phyloP scores from a whole-genome alignment of 148 eudicot species.

The Selenicereus undatus region DNA sequence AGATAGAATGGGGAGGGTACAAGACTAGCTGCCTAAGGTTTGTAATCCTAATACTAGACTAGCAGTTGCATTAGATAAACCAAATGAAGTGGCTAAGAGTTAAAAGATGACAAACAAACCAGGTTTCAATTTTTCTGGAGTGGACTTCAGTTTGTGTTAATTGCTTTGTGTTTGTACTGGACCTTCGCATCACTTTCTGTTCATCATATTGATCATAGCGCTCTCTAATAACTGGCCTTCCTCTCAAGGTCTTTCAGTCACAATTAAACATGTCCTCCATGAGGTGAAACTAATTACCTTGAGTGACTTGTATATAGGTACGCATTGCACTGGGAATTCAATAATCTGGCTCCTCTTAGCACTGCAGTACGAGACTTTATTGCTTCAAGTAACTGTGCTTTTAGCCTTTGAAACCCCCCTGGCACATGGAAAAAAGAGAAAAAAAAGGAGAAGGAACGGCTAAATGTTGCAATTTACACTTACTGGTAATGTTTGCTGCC shows the following conservation, averaged over 20 bases:
- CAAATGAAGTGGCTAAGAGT: background rate
- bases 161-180: background rate
- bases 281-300: background rate
- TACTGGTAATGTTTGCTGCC: conserved; percentile 6
- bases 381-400: conserved; percentile 28
- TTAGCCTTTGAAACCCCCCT: background rate
- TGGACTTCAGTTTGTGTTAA: background rate
- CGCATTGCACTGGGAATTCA: conserved; percentile 34
- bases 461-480: background rate
- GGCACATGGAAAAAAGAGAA: background rate
- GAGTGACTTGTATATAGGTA: conserved; percentile 25
- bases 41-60: too few relatives aligned
- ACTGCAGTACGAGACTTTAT: conserved; percentile 34
- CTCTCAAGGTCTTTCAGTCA: background rate
- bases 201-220: background rate
- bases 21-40: too few relatives aligned
- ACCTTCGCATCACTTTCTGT: background rate
- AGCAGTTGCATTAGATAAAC: background rate
- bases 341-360: conserved; percentile 29
- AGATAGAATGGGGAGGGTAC: too few relatives aligned
- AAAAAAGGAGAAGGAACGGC: background rate
- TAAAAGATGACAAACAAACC: background rate
- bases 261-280: background rate
- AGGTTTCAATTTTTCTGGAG: background rate
- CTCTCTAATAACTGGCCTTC: background rate